phyloP scores from a whole-genome alignment of 2,329 filamentous ascomycete genomes.

The Cryphonectria parasitica region DNA sequence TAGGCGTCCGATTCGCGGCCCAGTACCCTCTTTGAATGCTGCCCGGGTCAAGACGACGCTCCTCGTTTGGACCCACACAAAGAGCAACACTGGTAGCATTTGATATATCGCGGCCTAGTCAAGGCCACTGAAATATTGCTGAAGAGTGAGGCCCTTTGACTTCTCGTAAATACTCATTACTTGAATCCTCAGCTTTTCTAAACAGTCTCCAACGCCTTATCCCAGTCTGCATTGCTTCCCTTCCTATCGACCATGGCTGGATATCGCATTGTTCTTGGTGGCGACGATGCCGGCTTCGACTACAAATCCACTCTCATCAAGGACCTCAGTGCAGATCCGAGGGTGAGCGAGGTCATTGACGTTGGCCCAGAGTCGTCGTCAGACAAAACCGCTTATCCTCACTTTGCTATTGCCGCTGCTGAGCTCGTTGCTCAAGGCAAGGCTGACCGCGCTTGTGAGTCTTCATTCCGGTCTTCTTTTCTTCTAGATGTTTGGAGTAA shows the following conservation, averaged over 20 bases:
- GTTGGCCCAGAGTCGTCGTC: constrained; percentile 68
- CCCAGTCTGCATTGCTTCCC: not conserved
- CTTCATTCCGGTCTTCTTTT: not conserved
- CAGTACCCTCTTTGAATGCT: not conserved
- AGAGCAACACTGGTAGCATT: not conserved
- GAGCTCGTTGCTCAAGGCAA: constrained; percentile 63
- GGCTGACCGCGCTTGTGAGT: constrained; percentile 66
- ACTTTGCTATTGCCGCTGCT: constrained; percentile 75
- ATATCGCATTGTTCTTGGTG: constrained; percentile 23
- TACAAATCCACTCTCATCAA: constrained; percentile 81
- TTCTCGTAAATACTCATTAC: not conserved
- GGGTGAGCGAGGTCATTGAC: constrained; percentile 71
- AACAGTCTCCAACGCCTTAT: not conserved
- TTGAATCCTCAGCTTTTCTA: not conserved
- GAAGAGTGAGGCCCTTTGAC: not conserved
- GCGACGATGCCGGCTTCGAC: constrained; percentile 69
- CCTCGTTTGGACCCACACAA: not conserved
- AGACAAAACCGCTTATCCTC: constrained; percentile 83
- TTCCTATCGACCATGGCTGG: constrained; percentile 13
- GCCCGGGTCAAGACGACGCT: not conserved
- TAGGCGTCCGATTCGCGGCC: not conserved
- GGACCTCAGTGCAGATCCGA: constrained; percentile 68
- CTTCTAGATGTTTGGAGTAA: not conserved
- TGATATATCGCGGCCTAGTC: not conserved
- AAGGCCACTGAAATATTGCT: not conserved